A percentile compares a stretch with the other conserved stretches of the same genome.
Evolutionary conservation across 2,329 filamentous ascomycete genomes (phyloP).

Genomic region (Rutstroemia sydowiana): DNA sequence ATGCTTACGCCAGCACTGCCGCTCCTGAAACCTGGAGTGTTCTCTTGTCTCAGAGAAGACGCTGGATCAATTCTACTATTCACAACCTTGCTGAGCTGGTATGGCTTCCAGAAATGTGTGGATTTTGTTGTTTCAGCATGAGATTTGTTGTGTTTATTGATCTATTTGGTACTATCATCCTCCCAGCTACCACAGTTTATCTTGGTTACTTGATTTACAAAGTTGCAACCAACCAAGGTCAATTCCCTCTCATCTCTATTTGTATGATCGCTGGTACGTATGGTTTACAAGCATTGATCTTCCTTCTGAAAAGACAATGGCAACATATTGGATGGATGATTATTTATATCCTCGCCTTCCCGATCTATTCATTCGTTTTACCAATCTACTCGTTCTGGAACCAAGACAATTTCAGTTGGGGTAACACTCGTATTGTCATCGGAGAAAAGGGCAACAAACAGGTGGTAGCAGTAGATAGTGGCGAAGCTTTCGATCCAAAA

Average conservation of each 20-base stretch:
- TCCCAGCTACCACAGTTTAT: constrained; percentile 83
- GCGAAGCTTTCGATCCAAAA: constrained; percentile 81
- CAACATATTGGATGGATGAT: constrained; percentile 99
- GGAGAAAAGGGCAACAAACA: constrained; percentile 89
- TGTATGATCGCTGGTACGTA: constrained; percentile 87
- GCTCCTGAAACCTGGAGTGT: constrained; percentile 93
- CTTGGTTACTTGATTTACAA: constrained; percentile 81
- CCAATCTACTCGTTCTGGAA: constrained; percentile 99
- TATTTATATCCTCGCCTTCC: constrained; percentile 93
- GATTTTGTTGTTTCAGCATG: constrained; percentile 99
- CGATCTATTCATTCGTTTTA: constrained; percentile 84
- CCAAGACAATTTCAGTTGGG: constrained; percentile 98
- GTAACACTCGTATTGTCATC: constrained; percentile 95
- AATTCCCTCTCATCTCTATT: constrained; percentile 81
- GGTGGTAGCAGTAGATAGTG: constrained; percentile 76
- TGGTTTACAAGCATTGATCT: constrained; percentile 91
- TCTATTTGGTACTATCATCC: constrained; percentile 83
- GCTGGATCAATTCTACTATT: constrained; percentile 99
- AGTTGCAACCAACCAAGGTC: constrained; percentile 60
- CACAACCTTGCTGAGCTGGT: constrained; percentile 93
- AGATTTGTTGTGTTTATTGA: constrained; percentile 93
- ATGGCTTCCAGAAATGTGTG: constrained; percentile 86
- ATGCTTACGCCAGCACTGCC: constrained; percentile 88
- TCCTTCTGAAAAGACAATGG: constrained; percentile 96
- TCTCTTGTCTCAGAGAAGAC: constrained; percentile 90